phyloP scores from a whole-genome alignment of 2,329 filamentous ascomycete genomes.

The Ascocoryne sarcoides region DNA sequence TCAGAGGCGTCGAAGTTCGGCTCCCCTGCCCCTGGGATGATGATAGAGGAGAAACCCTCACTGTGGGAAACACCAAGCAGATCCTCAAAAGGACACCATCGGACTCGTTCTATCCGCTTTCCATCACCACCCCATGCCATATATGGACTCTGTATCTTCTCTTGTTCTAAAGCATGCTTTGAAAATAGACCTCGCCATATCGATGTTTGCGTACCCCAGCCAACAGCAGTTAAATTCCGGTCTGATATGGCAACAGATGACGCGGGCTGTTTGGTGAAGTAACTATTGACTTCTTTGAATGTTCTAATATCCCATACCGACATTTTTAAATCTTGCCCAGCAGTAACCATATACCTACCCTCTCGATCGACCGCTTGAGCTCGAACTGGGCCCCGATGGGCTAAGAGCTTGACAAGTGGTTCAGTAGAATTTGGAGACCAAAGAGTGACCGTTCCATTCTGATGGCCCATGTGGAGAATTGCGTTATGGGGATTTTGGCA shows the following conservation, averaged over 20 bases:
- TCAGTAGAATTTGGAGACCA: slow-evolving; percentile 91
- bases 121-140: slow-evolving; percentile 90
- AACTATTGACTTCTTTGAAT: slow-evolving; percentile 86
- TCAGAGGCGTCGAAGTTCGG: slow-evolving; percentile 94
- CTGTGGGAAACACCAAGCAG: slow-evolving; percentile 78
- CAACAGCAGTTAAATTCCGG: slow-evolving; percentile 75
- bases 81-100: slow-evolving; percentile 95
- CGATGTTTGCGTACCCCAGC: slow-evolving; percentile 81
- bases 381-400: slow-evolving; percentile 82
- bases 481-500: slow-evolving; percentile 89
- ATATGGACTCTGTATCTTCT: slow-evolving; percentile 80
- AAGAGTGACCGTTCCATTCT: slow-evolving; percentile 87
- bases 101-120: slow-evolving; percentile 66
- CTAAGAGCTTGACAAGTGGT: slow-evolving; percentile 82
- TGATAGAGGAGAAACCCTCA: slow-evolving; percentile 77
- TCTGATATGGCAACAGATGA: slow-evolving; percentile 84
- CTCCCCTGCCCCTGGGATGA: slow-evolving; percentile 92
- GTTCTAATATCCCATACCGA: slow-evolving; percentile 93
- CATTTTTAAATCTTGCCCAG: slow-evolving; percentile 84
- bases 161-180: slow-evolving; percentile 59
- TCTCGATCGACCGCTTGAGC: slow-evolving; percentile 79
- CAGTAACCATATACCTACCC: slow-evolving; percentile 91
- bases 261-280: slow-evolving; percentile 75
- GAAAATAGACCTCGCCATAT: slow-evolving; percentile 89
- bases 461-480: slow-evolving; percentile 83